phyloP scores from a whole-genome alignment of 441 rosid genomes.

The Adansonia grandidieri region DNA sequence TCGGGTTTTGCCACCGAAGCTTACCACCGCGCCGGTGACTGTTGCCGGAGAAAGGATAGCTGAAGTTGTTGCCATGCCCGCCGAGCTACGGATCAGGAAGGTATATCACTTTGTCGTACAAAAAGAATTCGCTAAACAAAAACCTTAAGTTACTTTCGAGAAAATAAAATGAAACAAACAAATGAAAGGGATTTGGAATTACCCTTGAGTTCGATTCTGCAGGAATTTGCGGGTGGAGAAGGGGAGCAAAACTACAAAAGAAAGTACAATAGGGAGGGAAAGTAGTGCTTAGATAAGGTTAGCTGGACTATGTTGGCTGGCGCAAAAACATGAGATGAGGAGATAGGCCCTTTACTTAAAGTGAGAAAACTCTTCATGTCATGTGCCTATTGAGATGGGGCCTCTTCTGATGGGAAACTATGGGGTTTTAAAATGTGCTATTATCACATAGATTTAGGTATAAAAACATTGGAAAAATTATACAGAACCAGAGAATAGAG shows the following conservation, averaged over 20 bases:
- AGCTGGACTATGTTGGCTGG: slow-evolving; percentile 11
- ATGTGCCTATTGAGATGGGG: too few species aligned
- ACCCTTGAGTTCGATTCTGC: background rate
- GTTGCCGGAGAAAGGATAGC: slow-evolving; percentile 33
- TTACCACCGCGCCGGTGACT: slow-evolving; percentile 31
- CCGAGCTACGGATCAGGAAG: background rate
- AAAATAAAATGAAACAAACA: too few species aligned
- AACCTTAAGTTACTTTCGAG: background rate
- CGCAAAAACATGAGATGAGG: background rate
- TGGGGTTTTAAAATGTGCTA: slow-evolving; percentile 10
- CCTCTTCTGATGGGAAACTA: too few species aligned
- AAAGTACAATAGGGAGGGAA: background rate
- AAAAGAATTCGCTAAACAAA: background rate
- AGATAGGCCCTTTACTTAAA: background rate
- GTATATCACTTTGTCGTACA: background rate
- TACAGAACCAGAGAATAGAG: too few species aligned
- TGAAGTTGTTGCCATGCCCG: slow-evolving; percentile 52
- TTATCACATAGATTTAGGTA: background rate
- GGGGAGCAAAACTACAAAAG: background rate
- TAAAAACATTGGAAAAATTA: too few species aligned
- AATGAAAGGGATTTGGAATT: background rate
- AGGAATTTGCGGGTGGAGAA: background rate
- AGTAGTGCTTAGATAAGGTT: background rate
- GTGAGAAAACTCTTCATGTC: background rate
- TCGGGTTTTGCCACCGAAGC: slow-evolving; percentile 31